Base-by-base conservation (phyloP, 2,329 filamentous ascomycete species). In the Geoglossum cookeanum region DNA sequence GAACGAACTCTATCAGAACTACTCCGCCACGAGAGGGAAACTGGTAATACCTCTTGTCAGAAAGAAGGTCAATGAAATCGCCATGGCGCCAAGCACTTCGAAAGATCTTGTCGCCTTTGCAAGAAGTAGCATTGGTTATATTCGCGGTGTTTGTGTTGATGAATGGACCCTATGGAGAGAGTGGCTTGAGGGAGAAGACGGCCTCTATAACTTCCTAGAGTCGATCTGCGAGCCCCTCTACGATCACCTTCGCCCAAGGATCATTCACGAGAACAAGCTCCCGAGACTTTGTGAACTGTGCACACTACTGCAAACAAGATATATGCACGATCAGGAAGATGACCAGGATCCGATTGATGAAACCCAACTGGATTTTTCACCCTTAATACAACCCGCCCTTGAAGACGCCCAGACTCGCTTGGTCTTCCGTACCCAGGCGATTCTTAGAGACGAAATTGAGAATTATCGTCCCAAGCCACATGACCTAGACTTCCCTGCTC, bases 121-220 rank as follows among this genome's bases (percentile, higher is more conserved):
- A 15, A 74, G 80, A 55, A 76, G 76, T 52, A 79, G 78, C 61
- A 81, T 84, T 59, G 78, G 79, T 65, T 84, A 83, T 62, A 75
- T 83, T 57, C 77, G 80, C 55, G 79, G 78, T 3, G 76, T 84
- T 15, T 84, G 81, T 61, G 69, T 81, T 57, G 81, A 85, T 61
- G 81, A 85, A 65, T 81, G 80, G 64, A 80, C 83, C 56, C 68
- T 85, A 6, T 85, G 80, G 80, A 73, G 73, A 3, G 78, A 83
- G 65, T 83, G 79, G 80, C 82, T 84, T 60, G 77, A 80, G 59
- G 78, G 76, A 3, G 77, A 83, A 59, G 76, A 74, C 30, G 78
- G 77, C 1, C 65, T 83, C 5, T 81, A 84, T 63, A 79, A 84
- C 59, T 85, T 83, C 61, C 70, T 85, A 1, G 81, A 85, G 65